Base-by-base conservation (phyloP, 2,329 filamentous ascomycete species). In the Cryoendolithus antarcticus region DNA sequence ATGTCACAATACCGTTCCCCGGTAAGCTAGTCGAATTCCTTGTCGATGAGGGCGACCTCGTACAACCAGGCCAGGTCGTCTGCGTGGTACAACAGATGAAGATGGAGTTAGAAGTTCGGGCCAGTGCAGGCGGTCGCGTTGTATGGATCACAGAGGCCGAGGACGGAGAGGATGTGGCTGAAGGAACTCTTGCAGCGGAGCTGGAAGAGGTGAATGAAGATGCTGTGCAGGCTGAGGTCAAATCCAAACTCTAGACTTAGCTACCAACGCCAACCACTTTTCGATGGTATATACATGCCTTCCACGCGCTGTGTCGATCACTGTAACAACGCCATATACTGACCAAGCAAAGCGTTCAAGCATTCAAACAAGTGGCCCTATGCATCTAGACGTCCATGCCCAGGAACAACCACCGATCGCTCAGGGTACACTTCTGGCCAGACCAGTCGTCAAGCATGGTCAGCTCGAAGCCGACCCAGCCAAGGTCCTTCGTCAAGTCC, bases 391-490 rank as follows among this genome's bases (percentile, higher is more conserved):
- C 67, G 59, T 94, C 86, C 77, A 93, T 91, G 46, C 79, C 78
- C 70, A 94, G 76, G 58, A 93, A 86, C 43, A 94, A 62, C 88
- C 88, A 95, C 53, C 71, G 71, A 38, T 77, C 66, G 64, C 86
- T 93, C 37, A 82, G 77, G 43, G 53, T 53, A 38, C 80, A 71
- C 46, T 82, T 75, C 34, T 63, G 64, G 35, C 60, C 58, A 30
- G 70, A 68, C 80, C 86, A 94, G 50, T 76, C 73, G 50, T 86
- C 80, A 32, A 95, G 70, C 15, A 83, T 89, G 36, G 77, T 78
- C 49, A 89, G 72, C 56, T 84, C 82, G 57, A 94, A 94, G 40
- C 88, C 88, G 48, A 93, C 88, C 88, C 88, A 95, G 59, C 86
- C 83, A 37, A 95, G 73, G 54, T 86, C 88, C 60, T 82, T 85